Percentiles rank a stretch among this genome's conserved stretches.
Evolutionary conservation across 1,284 basidiomycete genomes (phyloP).

Genomic region (Marasmius sp.): DNA sequence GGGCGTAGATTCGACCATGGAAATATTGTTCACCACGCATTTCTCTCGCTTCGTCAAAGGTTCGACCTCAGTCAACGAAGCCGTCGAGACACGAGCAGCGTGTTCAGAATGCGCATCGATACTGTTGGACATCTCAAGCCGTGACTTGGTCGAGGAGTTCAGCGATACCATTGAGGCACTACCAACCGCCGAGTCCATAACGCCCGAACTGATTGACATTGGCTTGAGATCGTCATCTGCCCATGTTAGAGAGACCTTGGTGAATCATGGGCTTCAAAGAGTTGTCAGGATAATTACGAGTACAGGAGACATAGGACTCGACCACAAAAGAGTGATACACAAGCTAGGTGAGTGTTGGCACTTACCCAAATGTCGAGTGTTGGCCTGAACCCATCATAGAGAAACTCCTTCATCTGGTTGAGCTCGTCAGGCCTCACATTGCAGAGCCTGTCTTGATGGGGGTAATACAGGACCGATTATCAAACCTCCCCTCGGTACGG

Average conservation of each 20-base stretch:
- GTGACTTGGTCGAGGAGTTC: not conserved
- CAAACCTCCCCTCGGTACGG: slow-evolving; percentile 40
- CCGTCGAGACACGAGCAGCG: not conserved
- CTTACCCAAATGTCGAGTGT: not conserved
- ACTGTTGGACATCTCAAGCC: not conserved
- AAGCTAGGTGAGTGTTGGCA: slow-evolving; percentile 37
- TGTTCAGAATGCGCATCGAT: not conserved
- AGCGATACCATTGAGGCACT: not conserved
- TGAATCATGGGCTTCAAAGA: slow-evolving; percentile 51
- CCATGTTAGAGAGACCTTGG: slow-evolving; percentile 22
- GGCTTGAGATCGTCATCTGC: not conserved
- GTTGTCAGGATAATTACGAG: slow-evolving; percentile 41
- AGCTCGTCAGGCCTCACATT: slow-evolving; percentile 53
- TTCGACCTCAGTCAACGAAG: not conserved
- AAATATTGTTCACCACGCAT: not conserved
- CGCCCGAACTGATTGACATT: slow-evolving; percentile 20
- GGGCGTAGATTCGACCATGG: not conserved
- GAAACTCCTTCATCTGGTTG: slow-evolving; percentile 19
- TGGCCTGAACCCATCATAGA: slow-evolving; percentile 28
- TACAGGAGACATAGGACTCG: slow-evolving; percentile 22
- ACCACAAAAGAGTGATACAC: slow-evolving; percentile 25
- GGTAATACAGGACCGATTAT: slow-evolving; percentile 61
- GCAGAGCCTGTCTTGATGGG: slow-evolving; percentile 76
- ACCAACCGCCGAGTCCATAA: not conserved
- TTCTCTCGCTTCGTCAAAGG: not conserved